These are phyloP conservation scores for Colletotrichum paranaense DNA, from an alignment of 2,329 filamentous ascomycete species.

Conservation along the genomic window DNA sequence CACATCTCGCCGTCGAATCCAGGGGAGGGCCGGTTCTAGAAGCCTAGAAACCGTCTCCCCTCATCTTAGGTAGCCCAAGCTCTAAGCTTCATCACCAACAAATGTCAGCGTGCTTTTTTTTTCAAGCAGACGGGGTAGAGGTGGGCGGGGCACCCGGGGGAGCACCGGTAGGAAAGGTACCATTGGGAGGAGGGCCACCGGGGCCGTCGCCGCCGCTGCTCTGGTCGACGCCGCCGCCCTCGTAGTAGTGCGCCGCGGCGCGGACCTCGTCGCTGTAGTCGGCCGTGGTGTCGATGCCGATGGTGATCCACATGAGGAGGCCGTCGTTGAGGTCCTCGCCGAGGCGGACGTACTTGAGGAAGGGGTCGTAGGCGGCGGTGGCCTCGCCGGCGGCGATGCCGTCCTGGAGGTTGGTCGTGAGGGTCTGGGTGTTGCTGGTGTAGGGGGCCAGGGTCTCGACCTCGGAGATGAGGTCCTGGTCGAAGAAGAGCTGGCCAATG, in stretches of 20 bases:
- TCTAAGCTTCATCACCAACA: neutral
- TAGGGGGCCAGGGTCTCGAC: conserved; percentile 64
- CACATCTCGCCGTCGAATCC: neutral
- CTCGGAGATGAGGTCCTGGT: conserved; percentile 26
- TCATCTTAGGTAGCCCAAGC: neutral
- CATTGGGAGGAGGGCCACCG: neutral
- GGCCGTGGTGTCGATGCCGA: conserved; percentile 57
- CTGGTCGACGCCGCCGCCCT: conserved; percentile 30
- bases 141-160: neutral
- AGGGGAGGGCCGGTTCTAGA: neutral
- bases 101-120: neutral
- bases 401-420: conserved; percentile 66
- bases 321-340: conserved; percentile 64
- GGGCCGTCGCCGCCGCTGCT: conserved; percentile 18
- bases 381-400: conserved; percentile 51
- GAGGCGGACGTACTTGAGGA: conserved; percentile 68
- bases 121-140: neutral
- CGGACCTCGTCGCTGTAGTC: conserved; percentile 28
- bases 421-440: conserved; percentile 53
- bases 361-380: conserved; percentile 59
- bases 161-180: conserved; percentile 3
- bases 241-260: conserved; percentile 29
- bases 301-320: conserved; percentile 65
- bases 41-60: neutral
- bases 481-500: conserved; percentile 35